Conservation (phyloP, 148 eudicot species). For the Limonium bicolor region DNA sequence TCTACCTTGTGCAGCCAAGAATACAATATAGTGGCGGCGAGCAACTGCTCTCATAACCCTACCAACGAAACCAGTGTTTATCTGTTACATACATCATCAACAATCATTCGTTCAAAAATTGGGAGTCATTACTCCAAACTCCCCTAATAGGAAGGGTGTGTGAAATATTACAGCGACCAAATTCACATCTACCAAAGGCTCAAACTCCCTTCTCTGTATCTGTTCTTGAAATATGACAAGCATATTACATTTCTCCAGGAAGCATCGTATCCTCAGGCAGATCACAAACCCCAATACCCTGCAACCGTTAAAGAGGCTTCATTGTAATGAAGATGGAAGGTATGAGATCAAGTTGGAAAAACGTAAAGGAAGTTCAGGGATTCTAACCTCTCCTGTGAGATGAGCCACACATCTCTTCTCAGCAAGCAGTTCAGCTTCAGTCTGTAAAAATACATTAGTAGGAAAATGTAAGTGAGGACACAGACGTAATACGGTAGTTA, state of each 20-base stretch:
- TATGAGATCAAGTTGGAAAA: background rate
- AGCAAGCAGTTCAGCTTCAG: slow-evolving; percentile 83
- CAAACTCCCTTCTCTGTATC: background rate
- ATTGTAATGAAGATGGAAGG: background rate
- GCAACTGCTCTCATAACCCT: no score
- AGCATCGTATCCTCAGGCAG: slow-evolving; percentile 89
- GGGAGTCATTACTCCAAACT: background rate
- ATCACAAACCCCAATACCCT: slow-evolving; percentile 82
- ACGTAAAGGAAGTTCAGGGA: background rate
- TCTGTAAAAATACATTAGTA: no score
- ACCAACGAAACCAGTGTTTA: no score
- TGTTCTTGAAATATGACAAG: background rate
- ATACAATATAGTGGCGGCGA: no score
- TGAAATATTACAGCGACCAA: background rate
- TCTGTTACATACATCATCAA: background rate
- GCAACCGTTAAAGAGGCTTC: background rate
- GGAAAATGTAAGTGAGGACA: background rate
- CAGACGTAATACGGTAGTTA: background rate
- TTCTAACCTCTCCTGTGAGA: slow-evolving; percentile 78
- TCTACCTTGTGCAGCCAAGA: no score
- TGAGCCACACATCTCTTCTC: slow-evolving; percentile 94
- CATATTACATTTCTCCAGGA: slow-evolving; percentile 63
- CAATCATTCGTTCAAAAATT: background rate
- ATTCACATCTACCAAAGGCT: background rate
- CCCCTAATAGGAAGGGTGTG: background rate